Evolutionary conservation across 2,329 filamentous ascomycete species (phyloP).

Genomic region (Cadophora luteo-olivacea): DNA sequence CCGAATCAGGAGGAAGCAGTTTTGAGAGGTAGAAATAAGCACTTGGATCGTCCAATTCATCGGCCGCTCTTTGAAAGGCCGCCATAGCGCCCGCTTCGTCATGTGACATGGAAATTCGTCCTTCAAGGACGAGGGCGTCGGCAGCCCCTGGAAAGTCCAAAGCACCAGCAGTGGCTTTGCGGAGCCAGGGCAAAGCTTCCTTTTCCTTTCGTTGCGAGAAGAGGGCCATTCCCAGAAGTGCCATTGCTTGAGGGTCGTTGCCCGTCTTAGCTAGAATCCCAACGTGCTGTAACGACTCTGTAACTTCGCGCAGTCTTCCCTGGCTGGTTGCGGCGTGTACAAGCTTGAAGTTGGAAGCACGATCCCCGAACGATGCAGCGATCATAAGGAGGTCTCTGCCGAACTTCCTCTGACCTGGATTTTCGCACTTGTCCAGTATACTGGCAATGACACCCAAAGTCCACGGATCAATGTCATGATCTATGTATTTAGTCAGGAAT

Average conservation of each 20-base stretch:
- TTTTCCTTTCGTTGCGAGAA: conserved; percentile 27
- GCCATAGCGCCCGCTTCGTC: conserved; percentile 33
- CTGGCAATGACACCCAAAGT: conserved; percentile 36
- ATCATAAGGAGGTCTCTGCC: conserved; percentile 36
- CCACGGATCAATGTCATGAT: conserved; percentile 35
- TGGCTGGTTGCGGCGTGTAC: conserved; percentile 30
- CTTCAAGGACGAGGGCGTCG: conserved; percentile 38
- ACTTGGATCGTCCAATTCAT: conserved; percentile 41
- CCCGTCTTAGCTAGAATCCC: conserved; percentile 37
- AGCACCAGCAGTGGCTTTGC: conserved; percentile 33
- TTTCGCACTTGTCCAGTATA: conserved; percentile 35
- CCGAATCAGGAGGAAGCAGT: conserved; percentile 29
- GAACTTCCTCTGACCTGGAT: conserved; percentile 31
- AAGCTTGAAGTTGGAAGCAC: conserved; percentile 38
- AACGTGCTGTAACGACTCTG: conserved; percentile 31
- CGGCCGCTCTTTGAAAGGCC: conserved; percentile 41
- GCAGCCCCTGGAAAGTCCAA: conserved; percentile 38
- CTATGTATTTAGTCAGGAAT: conserved; percentile 23
- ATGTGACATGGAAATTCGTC: conserved; percentile 32
- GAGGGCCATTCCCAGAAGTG: conserved; percentile 40
- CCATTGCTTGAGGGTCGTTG: conserved; percentile 41
- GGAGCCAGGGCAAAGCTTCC: conserved; percentile 39
- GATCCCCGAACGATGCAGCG: conserved; percentile 41
- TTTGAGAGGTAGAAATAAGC: conserved; percentile 44
- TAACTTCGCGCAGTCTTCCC: conserved; percentile 22